phyloP scores from a whole-genome alignment of 148 eudicot species.

The Rhododendron williamsianum region DNA sequence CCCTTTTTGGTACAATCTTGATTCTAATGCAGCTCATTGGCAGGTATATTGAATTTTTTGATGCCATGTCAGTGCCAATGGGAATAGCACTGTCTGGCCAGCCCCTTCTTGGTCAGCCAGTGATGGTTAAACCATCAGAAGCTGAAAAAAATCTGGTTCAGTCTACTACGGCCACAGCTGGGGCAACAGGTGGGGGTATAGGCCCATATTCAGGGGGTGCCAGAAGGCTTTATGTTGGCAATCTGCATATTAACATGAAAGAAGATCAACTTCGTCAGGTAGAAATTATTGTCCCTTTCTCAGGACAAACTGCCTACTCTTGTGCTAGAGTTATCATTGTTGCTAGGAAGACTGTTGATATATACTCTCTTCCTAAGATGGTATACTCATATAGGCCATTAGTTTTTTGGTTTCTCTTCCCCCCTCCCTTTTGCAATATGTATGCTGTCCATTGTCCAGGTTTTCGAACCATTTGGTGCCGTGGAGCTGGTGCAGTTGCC shows the following conservation, averaged over 20 bases:
- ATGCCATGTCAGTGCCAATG: constrained; percentile 93
- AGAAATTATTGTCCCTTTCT: background rate
- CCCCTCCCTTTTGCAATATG: background rate
- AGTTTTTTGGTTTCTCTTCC: background rate
- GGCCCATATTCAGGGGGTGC: constrained; percentile 64
- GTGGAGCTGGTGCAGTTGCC: constrained; percentile 94
- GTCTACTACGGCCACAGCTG: constrained; percentile 51
- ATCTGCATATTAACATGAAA: constrained; percentile 65
- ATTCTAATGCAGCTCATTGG: constrained; percentile 9
- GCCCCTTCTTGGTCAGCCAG: constrained; percentile 80
- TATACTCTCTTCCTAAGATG: background rate
- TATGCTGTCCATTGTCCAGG: constrained; percentile 32
- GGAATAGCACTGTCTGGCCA: constrained; percentile 94
- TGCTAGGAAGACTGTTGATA: background rate
- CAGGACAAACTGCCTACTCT: background rate
- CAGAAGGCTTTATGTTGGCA: constrained; percentile 79
- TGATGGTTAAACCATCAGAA: constrained; percentile 97
- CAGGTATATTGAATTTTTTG: constrained; percentile 91
- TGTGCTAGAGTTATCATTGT: background rate
- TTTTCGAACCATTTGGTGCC: constrained; percentile 84
- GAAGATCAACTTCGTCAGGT: constrained; percentile 95
- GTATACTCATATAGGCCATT: background rate
- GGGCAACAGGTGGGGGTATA: constrained; percentile 41
- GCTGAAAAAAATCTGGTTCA: constrained; percentile 94
- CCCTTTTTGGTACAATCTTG: background rate